phyloP scores from a whole-genome alignment of 768 basidiomycete genomes.

The Brasilioporus rufonigricans region DNA sequence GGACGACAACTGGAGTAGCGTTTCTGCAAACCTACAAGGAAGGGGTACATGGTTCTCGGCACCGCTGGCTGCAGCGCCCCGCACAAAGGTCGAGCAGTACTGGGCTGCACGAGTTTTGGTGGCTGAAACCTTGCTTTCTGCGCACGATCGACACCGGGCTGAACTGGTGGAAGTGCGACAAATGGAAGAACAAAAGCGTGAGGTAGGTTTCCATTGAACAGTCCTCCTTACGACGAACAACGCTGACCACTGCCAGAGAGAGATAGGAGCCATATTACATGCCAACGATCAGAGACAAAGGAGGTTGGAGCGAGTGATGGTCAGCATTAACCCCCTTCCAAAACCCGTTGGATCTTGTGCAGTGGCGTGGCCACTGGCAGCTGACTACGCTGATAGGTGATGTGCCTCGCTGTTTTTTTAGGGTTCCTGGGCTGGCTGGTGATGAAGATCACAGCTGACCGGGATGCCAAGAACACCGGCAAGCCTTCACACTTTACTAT shows the following conservation, averaged over 20 bases:
- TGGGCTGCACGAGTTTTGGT: slow-evolving; percentile 67
- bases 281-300: slow-evolving; percentile 48
- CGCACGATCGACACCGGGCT: slow-evolving; percentile 44
- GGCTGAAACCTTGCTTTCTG: slow-evolving; percentile 59
- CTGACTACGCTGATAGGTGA: slow-evolving; percentile 16
- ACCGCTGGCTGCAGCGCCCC: slow-evolving; percentile 24
- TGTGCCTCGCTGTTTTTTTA: slow-evolving; percentile 25
- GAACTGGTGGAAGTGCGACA: slow-evolving; percentile 46
- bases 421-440: slow-evolving; percentile 20
- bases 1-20: background rate
- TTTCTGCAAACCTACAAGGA: slow-evolving; percentile 6
- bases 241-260: slow-evolving; percentile 37
- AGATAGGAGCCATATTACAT: slow-evolving; percentile 36
- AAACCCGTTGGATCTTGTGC: background rate
- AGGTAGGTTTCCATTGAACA: slow-evolving; percentile 34
- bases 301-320: slow-evolving; percentile 52
- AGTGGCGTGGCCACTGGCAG: slow-evolving; percentile 4
- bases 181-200: slow-evolving; percentile 44
- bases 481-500: slow-evolving; percentile 67
- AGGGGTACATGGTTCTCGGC: slow-evolving; percentile 16
- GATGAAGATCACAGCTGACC: slow-evolving; percentile 15
- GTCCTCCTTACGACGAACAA: background rate
- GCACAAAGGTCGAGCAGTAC: slow-evolving; percentile 47
- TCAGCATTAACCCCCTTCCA: slow-evolving; percentile 30
- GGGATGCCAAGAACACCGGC: slow-evolving; percentile 3